phyloP scores from a whole-genome alignment of 306 rosid genomes.

The Ziziphus jujuba region DNA sequence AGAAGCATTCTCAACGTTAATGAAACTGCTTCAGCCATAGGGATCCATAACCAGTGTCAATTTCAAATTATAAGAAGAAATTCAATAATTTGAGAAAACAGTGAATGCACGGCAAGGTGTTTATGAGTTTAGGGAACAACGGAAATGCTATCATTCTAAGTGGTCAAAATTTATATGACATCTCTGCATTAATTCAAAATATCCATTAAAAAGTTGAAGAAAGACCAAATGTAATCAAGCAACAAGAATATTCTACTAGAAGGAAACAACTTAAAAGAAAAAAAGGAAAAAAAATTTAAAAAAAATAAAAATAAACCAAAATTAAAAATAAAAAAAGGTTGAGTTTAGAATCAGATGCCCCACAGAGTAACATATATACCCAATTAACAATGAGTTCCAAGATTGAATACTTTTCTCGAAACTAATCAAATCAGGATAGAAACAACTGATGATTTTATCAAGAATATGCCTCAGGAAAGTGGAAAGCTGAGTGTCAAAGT shows the following conservation, averaged over 20 bases:
- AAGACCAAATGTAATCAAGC: not conserved
- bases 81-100: not conserved
- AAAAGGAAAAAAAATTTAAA: slow-evolving; percentile 17
- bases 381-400: slow-evolving; percentile 6
- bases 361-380: slow-evolving; percentile 21
- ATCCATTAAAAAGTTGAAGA: not conserved
- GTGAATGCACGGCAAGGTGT: not conserved
- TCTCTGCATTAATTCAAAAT: not conserved
- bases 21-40: not conserved
- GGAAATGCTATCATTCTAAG: not conserved
- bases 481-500: slow-evolving; percentile 8
- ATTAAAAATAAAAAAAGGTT: not conserved
- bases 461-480: slow-evolving; percentile 3
- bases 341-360: slow-evolving; percentile 21
- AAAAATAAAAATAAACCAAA: too few species aligned
- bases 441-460: not conserved
- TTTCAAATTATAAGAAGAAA: not conserved
- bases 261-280: not conserved
- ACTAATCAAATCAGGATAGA: slow-evolving; percentile 19
- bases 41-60: not conserved
- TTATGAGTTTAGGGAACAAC: not conserved
- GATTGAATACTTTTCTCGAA: slow-evolving; percentile 1
- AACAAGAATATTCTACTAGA: slow-evolving; percentile 10
- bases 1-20: not conserved
- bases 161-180: not conserved